A percentile compares a stretch with the other conserved stretches of the same genome.
Conservation (phyloP, 306 rosid genomes). For the Cercis canadensis region DNA sequence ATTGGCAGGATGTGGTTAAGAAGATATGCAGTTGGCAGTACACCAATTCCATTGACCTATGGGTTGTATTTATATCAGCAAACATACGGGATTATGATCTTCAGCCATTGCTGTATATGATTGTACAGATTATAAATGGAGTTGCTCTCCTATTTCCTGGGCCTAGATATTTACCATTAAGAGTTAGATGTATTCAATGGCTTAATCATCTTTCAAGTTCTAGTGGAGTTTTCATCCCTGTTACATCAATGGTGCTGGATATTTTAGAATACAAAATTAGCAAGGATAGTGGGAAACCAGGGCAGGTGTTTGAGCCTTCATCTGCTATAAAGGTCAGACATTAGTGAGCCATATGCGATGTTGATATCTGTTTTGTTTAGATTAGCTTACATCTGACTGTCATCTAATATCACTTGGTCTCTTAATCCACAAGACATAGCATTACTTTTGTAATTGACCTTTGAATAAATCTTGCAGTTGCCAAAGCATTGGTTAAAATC, state of each 20-base stretch:
- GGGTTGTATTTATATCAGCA: conserved; percentile 71
- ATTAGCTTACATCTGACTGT: not conserved
- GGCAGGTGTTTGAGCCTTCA: conserved; percentile 51
- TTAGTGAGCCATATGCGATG: not conserved
- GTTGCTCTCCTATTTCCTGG: conserved; percentile 81
- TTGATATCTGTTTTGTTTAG: not conserved
- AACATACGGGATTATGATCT: conserved; percentile 71
- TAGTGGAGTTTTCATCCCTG: conserved; percentile 84
- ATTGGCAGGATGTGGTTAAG: conserved; percentile 77
- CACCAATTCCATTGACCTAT: conserved; percentile 79
- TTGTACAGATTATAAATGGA: conserved; percentile 81
- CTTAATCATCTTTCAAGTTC: conserved; percentile 78
- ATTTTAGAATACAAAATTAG: conserved; percentile 69
- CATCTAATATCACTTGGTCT: conserved; percentile 9
- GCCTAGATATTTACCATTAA: conserved; percentile 92
- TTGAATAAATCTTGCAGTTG: conserved; percentile 59
- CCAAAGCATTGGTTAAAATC: conserved; percentile 93
- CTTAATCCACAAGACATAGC: conserved; percentile 14
- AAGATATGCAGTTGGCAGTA: conserved; percentile 82
- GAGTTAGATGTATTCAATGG: conserved; percentile 88
- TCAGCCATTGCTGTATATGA: conserved; percentile 63
- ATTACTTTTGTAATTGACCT: conserved; percentile 33
- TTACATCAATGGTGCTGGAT: conserved; percentile 78
- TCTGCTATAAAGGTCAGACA: conserved; percentile 70
- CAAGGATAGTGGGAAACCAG: conserved; percentile 69